Base-by-base conservation (phyloP, 257 asterid genomes). In the Agastache rugosa region DNA sequence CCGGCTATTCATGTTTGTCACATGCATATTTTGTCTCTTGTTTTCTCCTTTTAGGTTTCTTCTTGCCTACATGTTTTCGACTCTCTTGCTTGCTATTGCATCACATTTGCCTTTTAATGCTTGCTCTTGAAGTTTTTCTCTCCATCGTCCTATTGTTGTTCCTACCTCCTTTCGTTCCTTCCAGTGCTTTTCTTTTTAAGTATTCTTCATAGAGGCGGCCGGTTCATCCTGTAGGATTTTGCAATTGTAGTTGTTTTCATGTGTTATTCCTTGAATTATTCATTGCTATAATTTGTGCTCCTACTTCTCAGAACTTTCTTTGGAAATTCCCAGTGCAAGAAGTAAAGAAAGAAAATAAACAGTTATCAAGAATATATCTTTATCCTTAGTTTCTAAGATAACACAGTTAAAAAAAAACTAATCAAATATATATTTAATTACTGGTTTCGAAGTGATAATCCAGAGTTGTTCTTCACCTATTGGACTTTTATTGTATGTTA, bases 1-100 rank as follows among this genome's bases (percentile, higher is more conserved):
- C 68, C 27, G 16, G 58, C n/a, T 63, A 41, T 11, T 54, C 39
- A 55, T 50, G 35, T 15, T 25, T 48, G 54, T 27, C 44, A 51
- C 47, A 29, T 67, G 44, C 62, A 55, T 54, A 15, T 37, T 37
- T 35, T 63, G 19, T 42, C 27, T 67, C 41, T 45, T 73, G 64
- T 44, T 35, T 48, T 41, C 9, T 44, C 53, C 67, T 23, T 39
- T n/a, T 39, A 3, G 23, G 10, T 17, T 56, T 74, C 12, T 66
- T 67, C 69, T 44, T 58, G 41, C 51, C 23, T n/a, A 10, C n/a
- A 23, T 37, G 25, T 25, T 62, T 62, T 45, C 53, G 19, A 11
- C 16, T 58, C 34, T 47, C n/a, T 23, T 27, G 11, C 69, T 16
- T 8, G 11, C 45, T 29, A 29, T 20, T 15, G 12, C 44, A 12